Conservation (phyloP, 1,139 yeast genomes). For the Blastobotrys malaysiensis region DNA sequence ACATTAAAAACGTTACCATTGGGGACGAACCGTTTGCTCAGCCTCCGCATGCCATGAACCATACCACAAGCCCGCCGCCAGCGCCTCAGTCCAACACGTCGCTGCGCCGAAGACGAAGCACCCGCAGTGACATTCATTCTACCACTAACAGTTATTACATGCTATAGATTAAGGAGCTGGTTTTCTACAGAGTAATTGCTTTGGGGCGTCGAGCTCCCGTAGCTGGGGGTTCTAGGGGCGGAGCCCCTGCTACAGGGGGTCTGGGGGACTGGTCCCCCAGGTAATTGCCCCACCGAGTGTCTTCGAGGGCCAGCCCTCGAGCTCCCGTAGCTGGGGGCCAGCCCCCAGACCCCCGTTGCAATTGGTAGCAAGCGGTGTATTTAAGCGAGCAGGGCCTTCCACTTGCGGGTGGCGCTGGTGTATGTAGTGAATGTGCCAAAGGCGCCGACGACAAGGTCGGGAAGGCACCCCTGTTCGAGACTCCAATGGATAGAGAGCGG, state of each 20-base stretch:
- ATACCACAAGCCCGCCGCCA: neutral
- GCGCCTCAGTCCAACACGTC: neutral
- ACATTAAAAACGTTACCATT: constrained; percentile 20
- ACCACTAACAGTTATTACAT: constrained; percentile 1
- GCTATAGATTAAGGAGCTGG: neutral
- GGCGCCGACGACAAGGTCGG: constrained; percentile 34
- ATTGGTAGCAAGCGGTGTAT: neutral
- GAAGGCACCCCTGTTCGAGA: constrained; percentile 33
- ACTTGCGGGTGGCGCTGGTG: constrained; percentile 23
- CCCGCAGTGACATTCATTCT: constrained; percentile 2
- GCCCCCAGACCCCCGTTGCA: too few species aligned
- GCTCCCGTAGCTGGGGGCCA: too few species aligned
- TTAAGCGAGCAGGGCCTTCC: constrained; percentile 17
- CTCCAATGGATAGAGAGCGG: constrained; percentile 44
- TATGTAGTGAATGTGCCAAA: constrained; percentile 36
- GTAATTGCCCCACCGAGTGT: too few species aligned
- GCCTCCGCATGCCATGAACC: neutral
- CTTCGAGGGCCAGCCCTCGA: too few species aligned
- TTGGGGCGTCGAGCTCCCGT: too few species aligned
- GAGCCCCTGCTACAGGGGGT: too few species aligned
- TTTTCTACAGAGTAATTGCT: neutral
- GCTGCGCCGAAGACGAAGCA: neutral
- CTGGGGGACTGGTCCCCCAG: neutral
- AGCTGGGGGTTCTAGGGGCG: too few species aligned
- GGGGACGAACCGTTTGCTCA: constrained; percentile 9